These are phyloP conservation scores for California macrophylla DNA, from an alignment of 441 rosid genomes.

Conservation along the genomic window DNA sequence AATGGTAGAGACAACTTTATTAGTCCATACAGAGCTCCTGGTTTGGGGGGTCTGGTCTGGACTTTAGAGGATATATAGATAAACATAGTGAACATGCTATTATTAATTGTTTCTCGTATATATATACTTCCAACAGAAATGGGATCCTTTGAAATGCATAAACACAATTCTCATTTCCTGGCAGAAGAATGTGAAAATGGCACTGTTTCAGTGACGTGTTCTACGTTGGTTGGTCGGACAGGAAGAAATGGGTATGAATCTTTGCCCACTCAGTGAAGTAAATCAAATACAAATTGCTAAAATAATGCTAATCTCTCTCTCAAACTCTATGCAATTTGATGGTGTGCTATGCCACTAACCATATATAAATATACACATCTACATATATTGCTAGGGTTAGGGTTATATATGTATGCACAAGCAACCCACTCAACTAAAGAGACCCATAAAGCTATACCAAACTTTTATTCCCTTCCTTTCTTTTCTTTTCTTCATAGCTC, in stretches of 20 bases:
- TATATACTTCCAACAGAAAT: too few species aligned
- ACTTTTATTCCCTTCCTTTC: too few species aligned
- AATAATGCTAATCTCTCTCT: slow-evolving; percentile 11
- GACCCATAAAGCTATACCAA: slow-evolving; percentile 6
- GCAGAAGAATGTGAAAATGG: not conserved
- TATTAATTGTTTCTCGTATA: too few species aligned
- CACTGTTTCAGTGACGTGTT: slow-evolving; percentile 16
- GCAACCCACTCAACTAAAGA: slow-evolving; percentile 16
- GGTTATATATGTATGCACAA: slow-evolving; percentile 25
- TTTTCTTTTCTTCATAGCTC: too few species aligned
- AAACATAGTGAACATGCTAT: too few species aligned
- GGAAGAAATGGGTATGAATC: slow-evolving; percentile 17
- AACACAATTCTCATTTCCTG: not conserved
- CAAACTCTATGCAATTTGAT: not conserved
- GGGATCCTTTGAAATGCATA: too few species aligned
- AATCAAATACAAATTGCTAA: slow-evolving; percentile 11
- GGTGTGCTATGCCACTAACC: slow-evolving; percentile 6
- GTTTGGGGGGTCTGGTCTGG: too few species aligned
- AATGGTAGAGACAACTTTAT: too few species aligned
- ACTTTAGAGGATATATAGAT: too few species aligned
- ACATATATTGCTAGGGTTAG: slow-evolving; percentile 41
- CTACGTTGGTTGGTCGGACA: slow-evolving; percentile 23
- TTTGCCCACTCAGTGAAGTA: slow-evolving; percentile 14
- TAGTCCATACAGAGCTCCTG: too few species aligned
- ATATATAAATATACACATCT: slow-evolving; percentile 23